phyloP scores from a whole-genome alignment of 768 basidiomycete species.

The Serendipita vermifera region DNA sequence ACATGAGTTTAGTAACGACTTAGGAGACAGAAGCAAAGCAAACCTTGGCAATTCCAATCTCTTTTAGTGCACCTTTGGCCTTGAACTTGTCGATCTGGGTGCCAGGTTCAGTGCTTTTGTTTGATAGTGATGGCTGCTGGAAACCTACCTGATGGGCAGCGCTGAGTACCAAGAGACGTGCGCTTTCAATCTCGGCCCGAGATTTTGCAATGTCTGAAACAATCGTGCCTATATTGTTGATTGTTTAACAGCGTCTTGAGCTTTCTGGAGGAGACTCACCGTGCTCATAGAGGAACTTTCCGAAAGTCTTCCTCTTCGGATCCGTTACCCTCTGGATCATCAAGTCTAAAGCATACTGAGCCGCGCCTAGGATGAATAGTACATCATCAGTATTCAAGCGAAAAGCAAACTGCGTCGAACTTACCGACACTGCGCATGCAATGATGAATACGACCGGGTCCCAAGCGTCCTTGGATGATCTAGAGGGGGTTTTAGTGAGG shows the following conservation, averaged over 20 bases:
- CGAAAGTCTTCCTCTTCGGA: conserved; percentile 82
- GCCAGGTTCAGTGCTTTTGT: background rate
- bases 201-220: conserved; percentile 82
- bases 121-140: background rate
- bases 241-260: background rate
- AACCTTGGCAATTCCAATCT: conserved; percentile 96
- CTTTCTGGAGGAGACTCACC: conserved; percentile 33
- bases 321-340: conserved; percentile 92
- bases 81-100: conserved; percentile 72
- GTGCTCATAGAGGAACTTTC: conserved; percentile 81
- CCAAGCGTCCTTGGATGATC: conserved; percentile 93
- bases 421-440: conserved; percentile 97
- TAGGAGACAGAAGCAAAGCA: conserved; percentile 2
- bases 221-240: background rate
- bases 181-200: conserved; percentile 83
- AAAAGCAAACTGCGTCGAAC: too few relatives aligned
- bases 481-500: conserved; percentile 18
- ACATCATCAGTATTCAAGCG: too few relatives aligned
- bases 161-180: conserved; percentile 77
- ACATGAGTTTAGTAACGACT: background rate
- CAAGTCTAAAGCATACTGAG: conserved; percentile 69
- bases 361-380: too few relatives aligned
- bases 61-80: conserved; percentile 91
- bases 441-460: conserved; percentile 91
- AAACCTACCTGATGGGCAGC: conserved; percentile 64